Evolutionary conservation across 2,329 filamentous ascomycete species (phyloP).

Genomic region (Pyricularia pennisetigena): DNA sequence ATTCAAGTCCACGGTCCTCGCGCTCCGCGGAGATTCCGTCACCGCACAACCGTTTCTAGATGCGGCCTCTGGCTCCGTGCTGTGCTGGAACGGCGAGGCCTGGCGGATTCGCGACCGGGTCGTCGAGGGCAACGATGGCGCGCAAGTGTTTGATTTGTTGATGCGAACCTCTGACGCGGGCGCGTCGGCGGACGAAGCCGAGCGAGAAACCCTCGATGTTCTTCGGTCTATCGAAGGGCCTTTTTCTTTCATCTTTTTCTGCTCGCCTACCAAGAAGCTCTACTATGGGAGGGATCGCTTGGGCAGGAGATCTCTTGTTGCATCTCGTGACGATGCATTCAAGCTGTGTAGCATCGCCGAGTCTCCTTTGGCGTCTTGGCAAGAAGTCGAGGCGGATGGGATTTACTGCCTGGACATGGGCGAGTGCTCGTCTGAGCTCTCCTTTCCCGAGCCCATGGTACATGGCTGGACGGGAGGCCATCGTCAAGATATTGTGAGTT

Average conservation of each 20-base stretch:
- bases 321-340: constrained; percentile 38
- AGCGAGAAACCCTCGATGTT: constrained; percentile 31
- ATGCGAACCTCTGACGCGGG: constrained; percentile 12
- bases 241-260: constrained; percentile 81
- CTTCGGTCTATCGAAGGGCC: constrained; percentile 64
- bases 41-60: constrained; percentile 65
- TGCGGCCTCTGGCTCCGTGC: constrained; percentile 43
- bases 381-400: constrained; percentile 77
- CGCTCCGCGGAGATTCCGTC: constrained; percentile 67
- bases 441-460: not conserved
- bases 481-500: not conserved
- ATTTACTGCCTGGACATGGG: constrained; percentile 59
- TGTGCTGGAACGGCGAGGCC: constrained; percentile 98
- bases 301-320: constrained; percentile 73
- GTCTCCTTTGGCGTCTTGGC: constrained; percentile 43
- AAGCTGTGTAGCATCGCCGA: constrained; percentile 64
- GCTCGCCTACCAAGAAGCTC: constrained; percentile 49
- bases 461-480: not conserved
- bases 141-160: constrained; percentile 55
- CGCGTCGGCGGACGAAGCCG: constrained; percentile 9
- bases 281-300: constrained; percentile 84
- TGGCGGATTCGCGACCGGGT: constrained; percentile 59
- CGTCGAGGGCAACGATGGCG: constrained; percentile 71
- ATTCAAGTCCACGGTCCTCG: constrained; percentile 80
- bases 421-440: constrained; percentile 2